Percentiles rank a stretch among this genome's conserved stretches.
Evolutionary conservation across 2,329 filamentous ascomycete species (phyloP).

Genomic region (Magnaporthales sp.): DNA sequence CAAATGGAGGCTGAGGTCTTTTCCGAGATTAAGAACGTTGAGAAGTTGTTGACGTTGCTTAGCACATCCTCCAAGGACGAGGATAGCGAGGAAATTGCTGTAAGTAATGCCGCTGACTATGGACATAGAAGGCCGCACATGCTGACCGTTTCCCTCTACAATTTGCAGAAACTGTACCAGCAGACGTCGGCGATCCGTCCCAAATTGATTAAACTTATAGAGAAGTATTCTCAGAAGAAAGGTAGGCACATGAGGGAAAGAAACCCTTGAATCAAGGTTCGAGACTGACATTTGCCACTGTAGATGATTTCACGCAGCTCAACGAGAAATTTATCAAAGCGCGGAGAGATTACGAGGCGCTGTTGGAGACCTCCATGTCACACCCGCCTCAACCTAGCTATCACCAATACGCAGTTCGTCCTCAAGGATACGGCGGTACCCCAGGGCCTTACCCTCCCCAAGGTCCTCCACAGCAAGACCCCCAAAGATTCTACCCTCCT

Average conservation of each 20-base stretch:
- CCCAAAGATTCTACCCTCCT: slow-evolving; percentile 54
- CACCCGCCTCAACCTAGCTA: slow-evolving; percentile 78
- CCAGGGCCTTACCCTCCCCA: slow-evolving; percentile 30
- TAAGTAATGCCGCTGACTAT: slow-evolving; percentile 20
- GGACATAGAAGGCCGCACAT: background rate
- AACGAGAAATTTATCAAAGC: slow-evolving; percentile 99
- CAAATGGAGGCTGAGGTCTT: slow-evolving; percentile 79
- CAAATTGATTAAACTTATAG: slow-evolving; percentile 95
- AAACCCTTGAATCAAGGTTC: background rate
- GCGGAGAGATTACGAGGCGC: slow-evolving; percentile 85
- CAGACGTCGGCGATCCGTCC: slow-evolving; percentile 89
- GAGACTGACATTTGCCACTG: background rate
- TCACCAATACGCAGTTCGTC: slow-evolving; percentile 50
- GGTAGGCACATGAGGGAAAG: slow-evolving; percentile 40
- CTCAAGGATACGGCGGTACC: slow-evolving; percentile 34
- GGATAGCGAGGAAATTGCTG: slow-evolving; percentile 95
- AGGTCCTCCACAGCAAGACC: slow-evolving; percentile 48
- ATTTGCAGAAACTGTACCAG: slow-evolving; percentile 65
- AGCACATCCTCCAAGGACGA: slow-evolving; percentile 76
- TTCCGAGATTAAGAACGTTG: slow-evolving; percentile 55
- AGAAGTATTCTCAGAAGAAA: slow-evolving; percentile 99
- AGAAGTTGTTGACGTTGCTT: slow-evolving; percentile 73
- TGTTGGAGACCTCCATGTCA: slow-evolving; percentile 95
- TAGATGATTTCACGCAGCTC: slow-evolving; percentile 95
- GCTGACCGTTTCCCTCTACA: slow-evolving; percentile 3